Evolutionary conservation across 2,329 filamentous ascomycete species (phyloP), one percentile per base, ranked within the genome.

Genomic region (Tolypocladium pustulatum): DNA sequence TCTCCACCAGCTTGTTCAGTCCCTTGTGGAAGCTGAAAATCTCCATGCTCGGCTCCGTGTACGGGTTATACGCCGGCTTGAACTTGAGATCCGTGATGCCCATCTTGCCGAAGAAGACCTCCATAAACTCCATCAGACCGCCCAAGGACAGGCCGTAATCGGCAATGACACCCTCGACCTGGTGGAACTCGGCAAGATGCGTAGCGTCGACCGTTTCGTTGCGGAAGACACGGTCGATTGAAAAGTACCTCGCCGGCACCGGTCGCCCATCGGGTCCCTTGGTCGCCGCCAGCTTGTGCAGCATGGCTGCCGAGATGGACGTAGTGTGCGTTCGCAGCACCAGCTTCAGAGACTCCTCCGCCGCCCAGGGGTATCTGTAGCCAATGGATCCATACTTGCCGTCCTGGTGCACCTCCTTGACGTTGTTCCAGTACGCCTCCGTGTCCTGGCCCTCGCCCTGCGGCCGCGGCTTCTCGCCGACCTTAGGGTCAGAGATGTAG

Each of bases 191-290:
- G 43, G 91, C 92, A 69, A 99, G 76, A 79, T 99, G 94, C 10
- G 94, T 99, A 17, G 92, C 92, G 69, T 99, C 94, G 60, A 99
- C 92, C 3, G 91, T 91, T 76, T 99, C 94, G 74, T 99, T 99
- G 65, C 91, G 86, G 87, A 99, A 99, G 61, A 99, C 94, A 58
- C 94, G 86, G 75, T 99, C 94, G 71, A 99, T 99, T 62, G 91
- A 96, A 80, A 99, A 99, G 79, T 96, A 97, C 62, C 92, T 87
- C n/a, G 91, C 91, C 40, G 84, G 81, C 20, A 81, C 82, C 54
- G 82, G 81, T 57, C 78, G 77, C 54, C 84, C 83, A 66, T 86
- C 82, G 6, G 90, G 89, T 17, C 90, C 88, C 60, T 90, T 91
- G 70, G 89, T 83, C 59, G 88, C 83, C 34, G 94, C 91, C 57